Evolutionary conservation across 176 grass and related monocot genomes (phyloP), one percentile per base, ranked within the genome.

Genomic region (Aegilops sharonensis): DNA sequence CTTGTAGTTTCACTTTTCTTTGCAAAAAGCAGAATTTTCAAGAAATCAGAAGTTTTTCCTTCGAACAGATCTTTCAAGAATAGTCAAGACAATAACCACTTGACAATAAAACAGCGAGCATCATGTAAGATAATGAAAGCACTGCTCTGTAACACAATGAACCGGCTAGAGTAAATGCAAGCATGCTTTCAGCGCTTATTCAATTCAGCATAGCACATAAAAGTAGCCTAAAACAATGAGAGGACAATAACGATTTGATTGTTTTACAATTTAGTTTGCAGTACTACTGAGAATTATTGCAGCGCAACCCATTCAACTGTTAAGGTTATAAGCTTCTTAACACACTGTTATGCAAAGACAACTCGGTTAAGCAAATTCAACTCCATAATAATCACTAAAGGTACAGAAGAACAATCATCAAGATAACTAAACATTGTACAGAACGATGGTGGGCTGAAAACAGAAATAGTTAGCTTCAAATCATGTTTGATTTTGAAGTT

Each of bases 91-190:
- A 79, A 64, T 52, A 65, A 65, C 32, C 40, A 65, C 29, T 72
- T 87, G 56, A 77, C 39, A 78, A 37, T 77, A 52, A 86, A 43
- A 86, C 11, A 81, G 13, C 37, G 23, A 66, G 59, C 42, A 85
- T 85, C 83, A 78, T 64, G 32, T n/a, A 37, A 30, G 39, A 74
- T 30, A 4, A 68, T 63, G 63, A 14, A 69, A 50, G 18, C n/a
- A 56, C 52, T 78, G 39, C 11, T 80, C 13, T 50, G 48, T 43
- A 85, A 86, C 63, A 80, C 32, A 80, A 77, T 69, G 75, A 71
- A 39, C 39, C 42, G 17, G 5, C 71, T 54, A 27, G 30, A 78
- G 52, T 14, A 20, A 81, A 90, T 78, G 39, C 52, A 65, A 89
- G 5, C 9, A 64, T 32, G 11, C 39, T 76, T 84, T 64, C 70